Percentiles rank a stretch among this genome's conserved stretches.
phyloP scores from a whole-genome alignment of 176 grass and related monocot species.

The Triticum dicoccoides region DNA sequence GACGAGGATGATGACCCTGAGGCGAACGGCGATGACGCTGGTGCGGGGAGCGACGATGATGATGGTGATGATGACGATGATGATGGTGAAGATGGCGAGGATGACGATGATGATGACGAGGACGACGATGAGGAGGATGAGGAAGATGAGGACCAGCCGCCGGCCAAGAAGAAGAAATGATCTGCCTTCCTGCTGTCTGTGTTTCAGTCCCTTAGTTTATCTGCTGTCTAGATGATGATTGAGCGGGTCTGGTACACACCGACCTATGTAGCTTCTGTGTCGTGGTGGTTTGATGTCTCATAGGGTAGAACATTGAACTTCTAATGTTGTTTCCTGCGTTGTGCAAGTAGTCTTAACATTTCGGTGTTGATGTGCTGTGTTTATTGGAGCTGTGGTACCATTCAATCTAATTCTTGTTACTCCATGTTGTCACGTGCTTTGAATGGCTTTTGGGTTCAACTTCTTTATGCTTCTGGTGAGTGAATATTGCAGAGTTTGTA shows the following conservation, averaged over 20 bases:
- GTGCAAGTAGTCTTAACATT: slow-evolving; percentile 33
- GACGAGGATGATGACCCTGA: slow-evolving; percentile 55
- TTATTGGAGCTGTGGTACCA: slow-evolving; percentile 32
- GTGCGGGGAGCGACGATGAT: slow-evolving; percentile 39
- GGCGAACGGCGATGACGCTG: slow-evolving; percentile 45
- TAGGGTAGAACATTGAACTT: slow-evolving; percentile 48
- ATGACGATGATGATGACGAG: slow-evolving; percentile 41
- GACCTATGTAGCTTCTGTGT: slow-evolving; percentile 30
- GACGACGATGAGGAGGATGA: slow-evolving; percentile 39
- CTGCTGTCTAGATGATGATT: slow-evolving; percentile 44
- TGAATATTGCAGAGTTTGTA: too few relatives aligned
- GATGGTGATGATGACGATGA: slow-evolving; percentile 20
- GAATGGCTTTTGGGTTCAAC: not conserved
- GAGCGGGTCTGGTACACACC: slow-evolving; percentile 22
- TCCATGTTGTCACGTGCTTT: not conserved
- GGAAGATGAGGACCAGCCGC: slow-evolving; percentile 62
- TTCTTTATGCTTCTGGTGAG: too few relatives aligned
- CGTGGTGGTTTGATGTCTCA: slow-evolving; percentile 23
- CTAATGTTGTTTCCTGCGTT: slow-evolving; percentile 37
- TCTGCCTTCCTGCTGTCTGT: not conserved
- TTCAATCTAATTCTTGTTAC: slow-evolving; percentile 37
- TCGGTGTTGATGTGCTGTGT: slow-evolving; percentile 17
- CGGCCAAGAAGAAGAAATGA: slow-evolving; percentile 94
- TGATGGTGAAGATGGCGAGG: slow-evolving; percentile 11
- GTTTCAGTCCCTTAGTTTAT: slow-evolving; percentile 33